Evolutionary conservation across 2,329 filamentous ascomycete genomes (phyloP).

Genomic region (Diaporthe sp.): DNA sequence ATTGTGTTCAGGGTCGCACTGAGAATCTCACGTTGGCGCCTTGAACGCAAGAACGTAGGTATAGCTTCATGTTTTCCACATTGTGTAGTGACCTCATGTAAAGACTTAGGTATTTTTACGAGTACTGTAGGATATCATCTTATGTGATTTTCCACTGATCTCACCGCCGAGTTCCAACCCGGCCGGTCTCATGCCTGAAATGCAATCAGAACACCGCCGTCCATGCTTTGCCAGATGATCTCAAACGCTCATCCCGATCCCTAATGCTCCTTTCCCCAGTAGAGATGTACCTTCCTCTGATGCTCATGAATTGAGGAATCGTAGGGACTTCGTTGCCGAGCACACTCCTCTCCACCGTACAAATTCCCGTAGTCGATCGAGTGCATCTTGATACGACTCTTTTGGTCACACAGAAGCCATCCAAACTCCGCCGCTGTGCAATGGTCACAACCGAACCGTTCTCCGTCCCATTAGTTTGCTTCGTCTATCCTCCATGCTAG

Average conservation of each 20-base stretch:
- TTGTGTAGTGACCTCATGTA: not conserved
- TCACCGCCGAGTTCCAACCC: not conserved
- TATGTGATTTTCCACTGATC: not conserved
- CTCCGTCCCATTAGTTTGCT: not conserved
- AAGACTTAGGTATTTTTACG: not conserved
- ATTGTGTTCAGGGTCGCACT: not conserved
- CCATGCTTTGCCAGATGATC: not conserved
- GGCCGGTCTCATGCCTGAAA: not conserved
- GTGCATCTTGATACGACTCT: not conserved
- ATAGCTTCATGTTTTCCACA: not conserved
- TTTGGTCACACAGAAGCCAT: conserved; percentile 15
- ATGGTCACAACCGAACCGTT: conserved; percentile 26
- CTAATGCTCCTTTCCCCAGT: not conserved
- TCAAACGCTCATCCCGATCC: not conserved
- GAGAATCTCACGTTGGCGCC: not conserved
- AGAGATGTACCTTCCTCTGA: not conserved
- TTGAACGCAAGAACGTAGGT: not conserved
- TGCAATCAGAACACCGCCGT: conserved; percentile 23
- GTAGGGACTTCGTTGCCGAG: not conserved
- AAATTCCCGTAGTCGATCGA: not conserved
- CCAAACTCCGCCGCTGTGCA: conserved; percentile 46
- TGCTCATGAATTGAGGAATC: not conserved
- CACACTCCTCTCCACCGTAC: not conserved
- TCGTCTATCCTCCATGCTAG: not conserved
- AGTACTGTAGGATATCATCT: not conserved